Base-by-base conservation (phyloP, 768 basidiomycete species). In the Lyophyllum semitale region DNA sequence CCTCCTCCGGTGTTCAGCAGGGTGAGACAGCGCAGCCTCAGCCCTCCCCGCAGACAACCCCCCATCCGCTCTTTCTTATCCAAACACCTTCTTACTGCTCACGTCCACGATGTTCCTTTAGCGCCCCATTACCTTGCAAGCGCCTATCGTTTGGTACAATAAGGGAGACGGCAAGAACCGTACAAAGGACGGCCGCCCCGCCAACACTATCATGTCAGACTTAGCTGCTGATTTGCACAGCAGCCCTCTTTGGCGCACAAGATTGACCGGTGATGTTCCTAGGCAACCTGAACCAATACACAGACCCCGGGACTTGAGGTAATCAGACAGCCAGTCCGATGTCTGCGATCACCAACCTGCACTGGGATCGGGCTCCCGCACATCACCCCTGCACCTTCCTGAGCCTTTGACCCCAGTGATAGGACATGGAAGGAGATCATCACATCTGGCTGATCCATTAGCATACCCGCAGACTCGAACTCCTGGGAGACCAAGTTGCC, bases 11-110 rank as follows among this genome's bases (percentile, higher is more conserved):
- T 33, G 41, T 76, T 73, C 55, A 69, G 68, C n/a, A 74, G 79
- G 4, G 71, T 79, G 20, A 73, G 81, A n/a, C 71, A 59, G 12
- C 72, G 79, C 38, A 82, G 80, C 54, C 72, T 77, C 4, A 82
- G 77, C 63, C 75, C 75, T 30, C 56, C 70, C 2, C 65, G 73
- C 29, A 65, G 78, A 13, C 62, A n/a, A n/a, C n/a, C n/a, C n/a
- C n/a, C n/a, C n/a, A n/a, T n/a, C n/a, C n/a, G n/a, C n/a, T n/a
- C n/a, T n/a, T n/a, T n/a, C n/a, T n/a, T n/a, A n/a, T n/a, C n/a
- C n/a, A n/a, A n/a, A n/a, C n/a, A n/a, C n/a, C n/a, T n/a, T n/a
- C n/a, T n/a, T n/a, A n/a, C n/a, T n/a, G n/a, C n/a, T n/a, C n/a
- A n/a, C n/a, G n/a, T n/a, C 37, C 17, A 38, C n/a, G 18, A 38